Conservation (phyloP, 345 rosid species). For the Brassica napus region Da-Ae NC_063439.1:18689001-18689500, state of each 20-base stretch:
- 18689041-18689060: conserved; percentile 39
- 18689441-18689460: conserved; percentile 33
- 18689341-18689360: conserved; percentile 16
- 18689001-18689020: not conserved
- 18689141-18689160: conserved; percentile 43
- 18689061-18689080: conserved; percentile 38
- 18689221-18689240: conserved; percentile 5
- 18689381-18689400: conserved; percentile 37
- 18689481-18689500: not conserved
- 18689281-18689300: not conserved
- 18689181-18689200: conserved; percentile 37
- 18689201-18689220: not conserved
- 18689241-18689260: conserved; percentile 41
- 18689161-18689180: conserved; percentile 40
- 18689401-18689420: conserved; percentile 43
- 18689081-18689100: conserved; percentile 30
- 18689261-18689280: conserved; percentile 35
- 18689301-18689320: not conserved
- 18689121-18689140: conserved; percentile 40
- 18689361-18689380: conserved; percentile 10
- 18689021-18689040: conserved; percentile 16
- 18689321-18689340: conserved; percentile 2
- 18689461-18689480: conserved; percentile 22
- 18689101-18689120: not conserved
- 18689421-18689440: conserved; percentile 43